Conservation (phyloP, 192 early-diverging fungal genomes). For the Coemansia sp. region DNA sequence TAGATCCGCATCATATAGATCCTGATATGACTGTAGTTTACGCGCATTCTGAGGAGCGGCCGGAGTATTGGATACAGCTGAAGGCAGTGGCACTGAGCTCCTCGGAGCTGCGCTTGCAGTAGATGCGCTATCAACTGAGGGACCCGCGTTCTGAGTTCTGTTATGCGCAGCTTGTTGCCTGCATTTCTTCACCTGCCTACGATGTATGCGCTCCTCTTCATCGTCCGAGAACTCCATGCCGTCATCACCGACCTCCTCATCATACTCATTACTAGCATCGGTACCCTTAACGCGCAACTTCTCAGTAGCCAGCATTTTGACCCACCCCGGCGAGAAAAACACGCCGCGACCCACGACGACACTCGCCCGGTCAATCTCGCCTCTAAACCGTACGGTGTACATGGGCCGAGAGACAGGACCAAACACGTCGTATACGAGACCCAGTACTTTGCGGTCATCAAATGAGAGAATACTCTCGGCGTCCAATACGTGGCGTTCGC, state of each 20-base stretch:
- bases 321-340: conserved; percentile 65
- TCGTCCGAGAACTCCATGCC: conserved; percentile 96
- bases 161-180: conserved; percentile 34
- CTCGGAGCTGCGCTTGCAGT: neutral
- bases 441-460: conserved; percentile 63
- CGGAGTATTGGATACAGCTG: neutral
- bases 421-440: conserved; percentile 84
- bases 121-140: conserved; percentile 6
- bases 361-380: conserved; percentile 60
- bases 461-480: conserved; percentile 70
- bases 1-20: conserved; percentile 42
- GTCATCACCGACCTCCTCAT: conserved; percentile 86
- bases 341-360: conserved; percentile 58
- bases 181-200: conserved; percentile 53
- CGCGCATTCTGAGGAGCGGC: conserved; percentile 22
- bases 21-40: conserved; percentile 44
- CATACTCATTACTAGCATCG: conserved; percentile 91
- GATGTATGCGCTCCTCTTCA: conserved; percentile 73
- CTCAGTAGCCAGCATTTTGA: conserved; percentile 66
- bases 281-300: conserved; percentile 73
- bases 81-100: neutral
- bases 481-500: conserved; percentile 68
- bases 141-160: neutral
- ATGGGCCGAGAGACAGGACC: conserved; percentile 83
- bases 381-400: conserved; percentile 80